Evolutionary conservation across 129 eudicot species (phyloP).

Genomic region (Lactuca sativa): DNA sequence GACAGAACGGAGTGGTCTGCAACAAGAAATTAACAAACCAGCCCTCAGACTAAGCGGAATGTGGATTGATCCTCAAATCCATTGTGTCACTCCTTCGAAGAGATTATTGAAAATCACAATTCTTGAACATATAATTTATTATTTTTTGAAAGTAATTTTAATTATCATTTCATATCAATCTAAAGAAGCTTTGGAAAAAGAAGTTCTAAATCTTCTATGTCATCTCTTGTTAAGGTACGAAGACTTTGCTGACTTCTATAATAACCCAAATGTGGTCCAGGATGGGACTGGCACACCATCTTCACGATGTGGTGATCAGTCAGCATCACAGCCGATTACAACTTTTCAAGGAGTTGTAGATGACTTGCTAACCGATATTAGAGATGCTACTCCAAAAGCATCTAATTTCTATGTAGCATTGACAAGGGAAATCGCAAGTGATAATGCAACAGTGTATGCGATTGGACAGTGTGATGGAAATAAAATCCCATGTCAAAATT

Average conservation of each 20-base stretch:
- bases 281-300: constrained; percentile 46
- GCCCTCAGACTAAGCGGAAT: neutral
- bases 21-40: too few relatives aligned
- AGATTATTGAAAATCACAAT: neutral
- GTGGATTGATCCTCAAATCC: neutral
- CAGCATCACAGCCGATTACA: constrained; percentile 40
- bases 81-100: neutral
- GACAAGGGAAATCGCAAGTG: constrained; percentile 28
- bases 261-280: constrained; percentile 30
- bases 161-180: neutral
- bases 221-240: constrained; percentile 48
- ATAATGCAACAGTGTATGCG: constrained; percentile 39
- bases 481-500: constrained; percentile 38
- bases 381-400: constrained; percentile 52
- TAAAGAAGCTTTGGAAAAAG: neutral
- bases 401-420: constrained; percentile 50
- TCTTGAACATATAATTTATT: neutral
- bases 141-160: neutral
- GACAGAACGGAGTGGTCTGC: neutral
- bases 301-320: constrained; percentile 46
- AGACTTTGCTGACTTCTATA: constrained; percentile 35
- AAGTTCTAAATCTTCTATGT: constrained; percentile 1
- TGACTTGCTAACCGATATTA: constrained; percentile 38
- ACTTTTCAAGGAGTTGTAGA: constrained; percentile 32
- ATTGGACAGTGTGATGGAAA: constrained; percentile 53